Evolutionary conservation across 371 early-diverging fungal genomes (phyloP).

Genomic region (Lichtheimia corymbifera): DNA sequence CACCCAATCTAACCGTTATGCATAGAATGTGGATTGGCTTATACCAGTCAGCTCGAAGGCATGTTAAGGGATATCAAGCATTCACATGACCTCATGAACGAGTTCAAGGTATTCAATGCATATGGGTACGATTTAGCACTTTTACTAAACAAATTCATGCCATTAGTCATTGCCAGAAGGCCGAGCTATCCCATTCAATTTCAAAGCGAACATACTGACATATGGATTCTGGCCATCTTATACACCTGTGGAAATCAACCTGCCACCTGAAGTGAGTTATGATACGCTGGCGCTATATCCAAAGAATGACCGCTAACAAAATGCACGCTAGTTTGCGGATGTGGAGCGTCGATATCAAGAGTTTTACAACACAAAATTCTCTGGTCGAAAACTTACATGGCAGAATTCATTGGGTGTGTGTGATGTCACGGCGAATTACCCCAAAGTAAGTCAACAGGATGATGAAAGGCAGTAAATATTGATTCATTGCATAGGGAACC

Average conservation of each 20-base stretch:
- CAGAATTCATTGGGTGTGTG: slow-evolving; percentile 81
- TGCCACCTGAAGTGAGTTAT: slow-evolving; percentile 68
- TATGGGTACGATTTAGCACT: neutral
- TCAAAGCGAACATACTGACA: slow-evolving; percentile 82
- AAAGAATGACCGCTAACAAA: neutral
- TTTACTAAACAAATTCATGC: neutral
- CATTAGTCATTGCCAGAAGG: too few relatives aligned
- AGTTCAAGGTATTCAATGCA: slow-evolving; percentile 53
- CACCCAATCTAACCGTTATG: neutral
- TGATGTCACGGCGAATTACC: slow-evolving; percentile 71
- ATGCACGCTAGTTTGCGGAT: slow-evolving; percentile 35
- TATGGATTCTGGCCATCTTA: slow-evolving; percentile 93
- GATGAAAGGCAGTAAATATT: neutral
- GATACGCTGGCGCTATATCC: too few relatives aligned
- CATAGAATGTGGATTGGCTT: slow-evolving; percentile 84
- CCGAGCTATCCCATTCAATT: slow-evolving; percentile 17
- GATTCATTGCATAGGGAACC: slow-evolving; percentile 12
- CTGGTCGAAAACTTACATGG: slow-evolving; percentile 83
- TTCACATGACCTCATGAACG: slow-evolving; percentile 69
- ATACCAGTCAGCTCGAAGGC: slow-evolving; percentile 90
- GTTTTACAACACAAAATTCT: slow-evolving; percentile 77
- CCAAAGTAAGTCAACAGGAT: slow-evolving; percentile 30
- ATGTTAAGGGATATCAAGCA: slow-evolving; percentile 92
- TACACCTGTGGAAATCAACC: slow-evolving; percentile 63
- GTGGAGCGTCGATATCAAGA: slow-evolving; percentile 69